Evolutionary conservation across 148 eudicot genomes (phyloP).

Genomic region (Chenopodium berlandieri): DNA sequence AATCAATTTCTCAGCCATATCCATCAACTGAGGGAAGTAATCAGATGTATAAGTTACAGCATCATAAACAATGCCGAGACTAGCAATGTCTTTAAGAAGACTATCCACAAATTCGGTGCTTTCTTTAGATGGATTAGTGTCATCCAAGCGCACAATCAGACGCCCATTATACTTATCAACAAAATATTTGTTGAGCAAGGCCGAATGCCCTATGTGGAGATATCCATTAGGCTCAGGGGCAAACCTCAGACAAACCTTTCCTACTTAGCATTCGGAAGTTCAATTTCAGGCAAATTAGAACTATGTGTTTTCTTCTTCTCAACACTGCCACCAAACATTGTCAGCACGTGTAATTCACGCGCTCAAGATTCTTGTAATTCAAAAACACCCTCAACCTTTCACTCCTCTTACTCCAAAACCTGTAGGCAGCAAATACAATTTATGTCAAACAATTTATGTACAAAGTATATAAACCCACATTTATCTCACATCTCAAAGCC

Average conservation of each 20-base stretch:
- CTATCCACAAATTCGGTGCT: slow-evolving; percentile 90
- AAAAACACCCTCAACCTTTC: slow-evolving; percentile 76
- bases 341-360: too few species aligned
- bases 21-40: slow-evolving; percentile 77
- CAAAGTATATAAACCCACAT: too few species aligned
- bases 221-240: too few species aligned
- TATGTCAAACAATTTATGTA: not conserved
- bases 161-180: slow-evolving; percentile 75
- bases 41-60: slow-evolving; percentile 79
- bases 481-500: too few species aligned
- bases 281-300: too few species aligned
- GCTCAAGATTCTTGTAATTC: slow-evolving; percentile 61
- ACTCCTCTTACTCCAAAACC: slow-evolving; percentile 73
- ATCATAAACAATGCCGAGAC: slow-evolving; percentile 62
- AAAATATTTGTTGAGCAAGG: slow-evolving; percentile 76
- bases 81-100: slow-evolving; percentile 69
- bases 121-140: slow-evolving; percentile 72
- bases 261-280: too few species aligned
- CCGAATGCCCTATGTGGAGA: slow-evolving; percentile 24
- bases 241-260: too few species aligned
- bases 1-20: slow-evolving; percentile 79
- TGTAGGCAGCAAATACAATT: slow-evolving; percentile 19
- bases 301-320: too few species aligned
- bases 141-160: slow-evolving; percentile 82
- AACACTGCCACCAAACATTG: too few species aligned